Percentiles rank a stretch among this genome's conserved stretches.
Conservation (phyloP, 2,329 filamentous ascomycete genomes). For the Ophiocordyceps polyrhachis-furcata region DNA sequence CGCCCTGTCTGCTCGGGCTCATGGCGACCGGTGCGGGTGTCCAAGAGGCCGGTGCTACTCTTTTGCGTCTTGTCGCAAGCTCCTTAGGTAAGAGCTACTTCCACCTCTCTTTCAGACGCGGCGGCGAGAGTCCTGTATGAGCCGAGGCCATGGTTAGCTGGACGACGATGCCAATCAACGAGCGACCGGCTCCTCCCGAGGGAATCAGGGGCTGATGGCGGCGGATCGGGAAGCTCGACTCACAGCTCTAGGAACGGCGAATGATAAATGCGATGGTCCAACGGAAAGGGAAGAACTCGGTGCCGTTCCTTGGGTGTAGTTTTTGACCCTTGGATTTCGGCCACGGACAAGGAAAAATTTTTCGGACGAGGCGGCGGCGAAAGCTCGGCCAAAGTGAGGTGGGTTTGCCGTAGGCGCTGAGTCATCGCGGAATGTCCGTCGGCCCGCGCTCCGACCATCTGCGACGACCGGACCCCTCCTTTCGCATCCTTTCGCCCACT, state of each 20-base stretch:
- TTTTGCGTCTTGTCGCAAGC: not conserved
- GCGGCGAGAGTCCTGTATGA: constrained; percentile 2
- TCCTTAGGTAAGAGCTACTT: not conserved
- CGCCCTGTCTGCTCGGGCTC: constrained; percentile 16
- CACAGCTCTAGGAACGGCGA: constrained; percentile 15
- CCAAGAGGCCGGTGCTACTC: not conserved
- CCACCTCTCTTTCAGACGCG: not conserved
- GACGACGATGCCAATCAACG: not conserved
- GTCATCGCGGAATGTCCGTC: not conserved
- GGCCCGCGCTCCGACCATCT: not conserved
- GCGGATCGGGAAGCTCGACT: constrained; percentile 4
- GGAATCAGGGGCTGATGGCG: constrained; percentile 3
- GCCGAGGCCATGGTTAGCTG: constrained; percentile 8
- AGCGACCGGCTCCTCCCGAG: not conserved
- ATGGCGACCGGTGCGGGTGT: constrained; percentile 6
- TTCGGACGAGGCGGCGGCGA: constrained; percentile 9
- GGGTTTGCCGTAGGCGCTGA: not conserved
- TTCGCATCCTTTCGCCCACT: not conserved
- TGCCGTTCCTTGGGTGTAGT: constrained; percentile 12
- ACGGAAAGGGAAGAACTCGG: constrained; percentile 31
- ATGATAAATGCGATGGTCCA: constrained; percentile 24
- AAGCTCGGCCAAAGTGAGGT: not conserved
- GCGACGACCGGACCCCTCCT: not conserved
- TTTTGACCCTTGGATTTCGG: constrained; percentile 12
- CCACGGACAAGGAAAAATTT: constrained; percentile 19